Conservation (phyloP, 257 asterid genomes). For the Cruciata laevipes region DNA sequence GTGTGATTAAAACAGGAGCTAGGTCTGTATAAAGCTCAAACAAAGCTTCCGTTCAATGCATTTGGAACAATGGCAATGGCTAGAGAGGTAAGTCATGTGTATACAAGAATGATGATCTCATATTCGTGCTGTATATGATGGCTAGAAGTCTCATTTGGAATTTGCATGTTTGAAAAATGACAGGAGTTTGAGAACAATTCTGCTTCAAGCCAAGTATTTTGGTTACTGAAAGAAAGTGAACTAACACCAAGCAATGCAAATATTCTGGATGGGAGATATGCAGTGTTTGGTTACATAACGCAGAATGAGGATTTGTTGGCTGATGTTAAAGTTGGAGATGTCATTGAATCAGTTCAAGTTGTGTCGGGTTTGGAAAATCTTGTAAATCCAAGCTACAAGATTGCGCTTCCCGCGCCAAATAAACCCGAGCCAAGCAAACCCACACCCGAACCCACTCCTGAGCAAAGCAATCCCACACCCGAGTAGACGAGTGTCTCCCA, state of each 20-base stretch:
- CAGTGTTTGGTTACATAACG: constrained; percentile 84
- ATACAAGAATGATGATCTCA: constrained; percentile 2
- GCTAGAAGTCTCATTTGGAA: constrained; percentile 8
- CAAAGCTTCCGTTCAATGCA: constrained; percentile 92
- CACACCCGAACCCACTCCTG: not conserved
- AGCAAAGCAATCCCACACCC: not conserved
- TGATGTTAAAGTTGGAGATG: constrained; percentile 94
- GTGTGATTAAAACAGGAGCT: constrained; percentile 55
- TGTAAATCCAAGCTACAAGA: constrained; percentile 94
- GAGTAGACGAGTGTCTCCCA: not conserved
- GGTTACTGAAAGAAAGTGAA: constrained; percentile 98
- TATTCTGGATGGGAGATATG: constrained; percentile 86
- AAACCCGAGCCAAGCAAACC: not conserved
- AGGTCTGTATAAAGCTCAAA: constrained; percentile 98
- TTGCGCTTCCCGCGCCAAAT: constrained; percentile 30
- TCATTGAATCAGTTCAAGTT: constrained; percentile 81
- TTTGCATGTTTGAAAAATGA: not conserved
- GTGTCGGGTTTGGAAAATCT: constrained; percentile 88
- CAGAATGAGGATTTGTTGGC: constrained; percentile 82
- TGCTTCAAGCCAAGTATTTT: constrained; percentile 94
- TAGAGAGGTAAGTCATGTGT: constrained; percentile 56
- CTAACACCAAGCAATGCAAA: constrained; percentile 98
- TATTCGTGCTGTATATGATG: not conserved
- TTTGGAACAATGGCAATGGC: constrained; percentile 99
- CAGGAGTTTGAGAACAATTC: constrained; percentile 97